Evolutionary conservation across 1,284 basidiomycete genomes (phyloP), one percentile per base, ranked within the genome.

Genomic region (Porodaedalea pini): DNA sequence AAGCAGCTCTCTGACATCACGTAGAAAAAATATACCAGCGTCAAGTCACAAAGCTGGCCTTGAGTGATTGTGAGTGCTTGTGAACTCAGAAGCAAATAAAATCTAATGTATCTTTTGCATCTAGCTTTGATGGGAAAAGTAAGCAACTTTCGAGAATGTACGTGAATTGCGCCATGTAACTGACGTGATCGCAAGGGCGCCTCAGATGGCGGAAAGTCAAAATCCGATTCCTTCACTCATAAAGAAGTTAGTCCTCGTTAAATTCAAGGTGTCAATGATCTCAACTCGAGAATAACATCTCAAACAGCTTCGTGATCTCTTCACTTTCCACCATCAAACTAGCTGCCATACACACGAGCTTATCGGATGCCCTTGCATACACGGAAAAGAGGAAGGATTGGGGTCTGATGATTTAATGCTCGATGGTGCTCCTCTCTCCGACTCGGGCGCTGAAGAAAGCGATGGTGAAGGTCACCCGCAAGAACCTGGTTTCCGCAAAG

Each of bases 41-140:
- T 50, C 96, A 98, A 71, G 84, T 98, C 25, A 98, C 92, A n/a
- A 99, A 99, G 72, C 81, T 94, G 13, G 95, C 93, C 1, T 72
- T 99, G 48, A 92, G 90, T 65, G 84, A 90, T 63, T 90, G 92
- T 92, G 64, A 74, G 86, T 75, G 44, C 8, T 36, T 48, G n/a
- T n/a, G 27, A 27, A 40, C 7, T 54, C 41, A 23, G 51, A 48
- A 13, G 36, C 34, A 8, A 27, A 37, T 43, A 36, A 21, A 52
- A 21, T 19, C 63, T 48, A 62, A 60, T 60, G 40, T 41, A 4
- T 51, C 44, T 29, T 47, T 50, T 27, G 13, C 55, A 19, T 34
- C 19, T 56, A 89, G 87, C 86, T 29, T 72, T 90, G 15, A 85
- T 88, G 72, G 82, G 83, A 63, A 78, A 80, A 51, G 83, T 86